A percentile compares a stretch with the other conserved stretches of the same genome.
These are phyloP conservation scores for Kazachstania kunashirensis DNA, from an alignment of 805 yeast species.

Conservation along the genomic window DNA sequence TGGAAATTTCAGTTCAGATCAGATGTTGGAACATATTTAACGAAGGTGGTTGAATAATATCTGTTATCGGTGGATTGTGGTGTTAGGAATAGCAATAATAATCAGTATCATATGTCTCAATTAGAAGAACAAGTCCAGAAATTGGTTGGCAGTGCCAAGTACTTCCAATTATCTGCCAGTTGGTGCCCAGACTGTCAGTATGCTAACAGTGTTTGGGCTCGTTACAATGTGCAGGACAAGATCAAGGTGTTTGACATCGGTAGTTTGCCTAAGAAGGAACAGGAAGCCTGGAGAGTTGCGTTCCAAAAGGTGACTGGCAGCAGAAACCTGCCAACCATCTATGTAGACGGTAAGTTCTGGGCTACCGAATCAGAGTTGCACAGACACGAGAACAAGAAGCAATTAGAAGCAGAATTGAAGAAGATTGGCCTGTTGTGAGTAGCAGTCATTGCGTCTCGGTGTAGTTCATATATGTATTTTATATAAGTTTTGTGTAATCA, in stretches of 20 bases:
- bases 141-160: conserved; percentile 38
- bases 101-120: neutral
- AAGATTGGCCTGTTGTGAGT: conserved; percentile 20
- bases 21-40: no score
- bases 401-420: conserved; percentile 19
- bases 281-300: conserved; percentile 26
- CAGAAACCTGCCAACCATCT: conserved; percentile 29
- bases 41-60: no score
- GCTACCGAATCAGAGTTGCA: conserved; percentile 29
- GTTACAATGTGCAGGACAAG: conserved; percentile 41
- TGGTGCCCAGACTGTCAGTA: conserved; percentile 79
- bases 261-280: conserved; percentile 17
- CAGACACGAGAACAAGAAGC: conserved; percentile 19
- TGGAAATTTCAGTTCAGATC: no score
- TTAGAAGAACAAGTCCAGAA: conserved; percentile 33
- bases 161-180: conserved; percentile 52
- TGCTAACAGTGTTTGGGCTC: conserved; percentile 45
- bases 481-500: no score
- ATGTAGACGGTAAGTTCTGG: conserved; percentile 27
- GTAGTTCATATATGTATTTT: no score
- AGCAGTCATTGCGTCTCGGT: no score
- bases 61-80: neutral
- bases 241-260: conserved; percentile 44
- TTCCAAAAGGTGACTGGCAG: conserved; percentile 26
- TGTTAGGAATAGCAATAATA: neutral